Base-by-base conservation (phyloP, 176 grass and related monocot genomes). In the Bolboschoenus planiculmis region DNA sequence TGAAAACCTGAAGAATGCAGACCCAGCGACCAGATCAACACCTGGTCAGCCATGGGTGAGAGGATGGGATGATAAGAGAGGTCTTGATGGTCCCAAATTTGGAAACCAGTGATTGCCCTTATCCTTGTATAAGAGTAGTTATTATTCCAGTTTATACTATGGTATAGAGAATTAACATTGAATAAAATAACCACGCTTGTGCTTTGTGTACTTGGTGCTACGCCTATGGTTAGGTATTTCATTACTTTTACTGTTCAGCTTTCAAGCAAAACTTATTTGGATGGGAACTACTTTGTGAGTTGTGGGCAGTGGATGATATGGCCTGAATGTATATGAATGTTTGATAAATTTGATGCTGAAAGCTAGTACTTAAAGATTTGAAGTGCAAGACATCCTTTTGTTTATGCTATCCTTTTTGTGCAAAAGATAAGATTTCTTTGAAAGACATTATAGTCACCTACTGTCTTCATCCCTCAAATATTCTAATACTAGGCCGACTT, bases 31-130 rank as follows among this genome's bases (percentile, higher is more conserved):
- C 60, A 86, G 91, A 78, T 91, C 89, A 85, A 79, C 65, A 13
- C 96, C 96, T 72, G 92, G 96, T 60, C 96, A 88, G 42, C 92
- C 91, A 57, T 99, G 92, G 92, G 92, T 99, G 24, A 91, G 92
- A 84, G 92, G 92, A 84, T 95, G 92, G 96, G 92, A 99, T 78
- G 92, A 95, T 87, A 95, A 93, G 89, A 90, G 81, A 83, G 89
- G 89, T 29, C 65, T 83, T 35, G 87, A 85, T 65, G 91, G 89
- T 54, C 89, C 91, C 7, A 97, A 89, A 86, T 95, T 86, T 15
- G 96, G 92, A 65, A 99, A 99, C 67, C 96, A 99, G 84, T 99
- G 89, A 98, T 74, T 55, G 39, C 63, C 23, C 3, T 50, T 20
- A 21, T 44, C n/a, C 53, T 43, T 65, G 0, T 59, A 30, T 82